Evolutionary conservation across 129 eudicot genomes (phyloP).

Genomic region (Chrysanthemum lavandulifolium): DNA sequence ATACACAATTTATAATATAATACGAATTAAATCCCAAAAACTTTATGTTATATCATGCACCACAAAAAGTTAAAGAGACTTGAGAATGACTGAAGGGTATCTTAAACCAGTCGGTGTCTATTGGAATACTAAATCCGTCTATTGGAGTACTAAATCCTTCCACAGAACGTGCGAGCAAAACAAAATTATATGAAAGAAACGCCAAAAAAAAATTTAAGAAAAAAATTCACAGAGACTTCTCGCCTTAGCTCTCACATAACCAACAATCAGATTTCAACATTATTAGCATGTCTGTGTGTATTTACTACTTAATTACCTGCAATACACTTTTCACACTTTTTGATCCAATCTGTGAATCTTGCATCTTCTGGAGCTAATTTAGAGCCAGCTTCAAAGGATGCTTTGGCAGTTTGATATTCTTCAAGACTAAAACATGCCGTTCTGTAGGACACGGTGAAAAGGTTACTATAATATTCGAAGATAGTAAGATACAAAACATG

Average conservation of each 20-base stretch:
- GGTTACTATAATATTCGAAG: background rate
- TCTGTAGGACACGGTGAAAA: slow-evolving; percentile 35
- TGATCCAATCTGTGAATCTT: slow-evolving; percentile 69
- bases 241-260: no score
- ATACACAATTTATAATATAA: no score
- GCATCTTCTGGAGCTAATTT: slow-evolving; percentile 64
- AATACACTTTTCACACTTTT: slow-evolving; percentile 77
- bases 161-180: no score
- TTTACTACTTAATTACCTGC: slow-evolving; percentile 61
- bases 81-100: no score
- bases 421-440: slow-evolving; percentile 82
- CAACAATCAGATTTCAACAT: background rate
- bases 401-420: slow-evolving; percentile 86
- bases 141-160: no score
- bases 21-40: no score
- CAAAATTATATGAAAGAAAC: background rate
- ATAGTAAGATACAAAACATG: no score
- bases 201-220: background rate
- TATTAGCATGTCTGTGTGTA: background rate
- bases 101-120: no score
- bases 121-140: no score
- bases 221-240: background rate
- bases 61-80: no score
- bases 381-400: slow-evolving; percentile 78
- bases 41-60: no score